Percentiles rank a stretch among this genome's conserved stretches.
Evolutionary conservation across 2,329 filamentous ascomycete genomes (phyloP).

Genomic region (Fusarium tuaranense): DNA sequence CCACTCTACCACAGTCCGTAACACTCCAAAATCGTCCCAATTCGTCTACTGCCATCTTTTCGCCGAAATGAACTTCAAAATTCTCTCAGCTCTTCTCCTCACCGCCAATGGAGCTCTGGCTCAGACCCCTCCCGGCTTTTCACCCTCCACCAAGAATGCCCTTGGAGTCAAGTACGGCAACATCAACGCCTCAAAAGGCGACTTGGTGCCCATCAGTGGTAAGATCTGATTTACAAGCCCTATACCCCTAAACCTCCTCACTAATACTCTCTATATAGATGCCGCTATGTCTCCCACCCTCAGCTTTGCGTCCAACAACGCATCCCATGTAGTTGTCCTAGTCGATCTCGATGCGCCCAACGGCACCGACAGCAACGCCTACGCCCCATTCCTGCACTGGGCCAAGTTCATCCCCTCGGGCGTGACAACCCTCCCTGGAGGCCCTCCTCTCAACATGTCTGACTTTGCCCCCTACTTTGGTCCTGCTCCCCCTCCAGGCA

Average conservation of each 20-base stretch:
- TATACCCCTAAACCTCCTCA: background rate
- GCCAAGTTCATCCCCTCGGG: background rate
- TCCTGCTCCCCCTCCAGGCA: slow-evolving; percentile 11
- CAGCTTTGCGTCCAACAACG: background rate
- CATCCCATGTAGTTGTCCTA: slow-evolving; percentile 9
- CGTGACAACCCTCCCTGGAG: background rate
- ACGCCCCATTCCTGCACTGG: slow-evolving; percentile 12
- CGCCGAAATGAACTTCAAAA: background rate
- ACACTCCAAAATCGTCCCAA: background rate
- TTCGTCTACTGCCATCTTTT: no score
- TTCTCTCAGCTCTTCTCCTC: background rate
- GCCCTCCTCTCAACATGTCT: slow-evolving; percentile 39
- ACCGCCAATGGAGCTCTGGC: background rate
- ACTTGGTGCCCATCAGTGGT: background rate
- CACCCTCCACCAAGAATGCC: background rate
- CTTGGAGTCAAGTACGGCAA: background rate
- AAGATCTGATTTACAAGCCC: no score
- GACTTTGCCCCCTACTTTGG: slow-evolving; percentile 25
- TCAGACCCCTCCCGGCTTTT: slow-evolving; percentile 3
- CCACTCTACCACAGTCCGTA: background rate
- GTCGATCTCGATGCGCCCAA: slow-evolving; percentile 15
- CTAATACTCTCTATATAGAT: background rate
- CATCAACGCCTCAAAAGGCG: background rate
- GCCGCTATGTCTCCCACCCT: background rate
- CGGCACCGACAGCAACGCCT: slow-evolving; percentile 2